Base-by-base conservation (phyloP, 768 basidiomycete species). In the Mycena polygramma region DNA sequence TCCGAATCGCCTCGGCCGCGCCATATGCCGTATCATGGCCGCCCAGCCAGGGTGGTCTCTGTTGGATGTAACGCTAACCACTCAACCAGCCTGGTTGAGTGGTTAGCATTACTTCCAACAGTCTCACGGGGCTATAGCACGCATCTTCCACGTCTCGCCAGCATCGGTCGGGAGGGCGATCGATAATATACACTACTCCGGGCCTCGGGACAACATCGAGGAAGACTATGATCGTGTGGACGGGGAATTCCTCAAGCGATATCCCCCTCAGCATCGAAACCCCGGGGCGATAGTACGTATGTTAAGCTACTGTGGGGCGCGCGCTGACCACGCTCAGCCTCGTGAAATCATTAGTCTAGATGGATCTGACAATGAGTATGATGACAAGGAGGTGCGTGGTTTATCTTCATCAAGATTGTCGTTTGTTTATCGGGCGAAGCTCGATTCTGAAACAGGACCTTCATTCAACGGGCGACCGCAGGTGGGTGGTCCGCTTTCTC, bases 11-110 rank as follows among this genome's bases (percentile, higher is more conserved):
- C 30, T 14, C 19, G 65, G 65, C 0, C 57, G 65, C 9, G 65
- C 65, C 0, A 66, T 66, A 11, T 68, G 66, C 9, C 58, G 66
- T 2, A 55, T 68, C 15, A 54, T 49, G 15, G 13, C n/a, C 41
- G 14, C 58, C 2, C 51, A 46, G 5, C 30, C 30, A 30, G 35
- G 22, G 0, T 68, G 66, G 66, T 8, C n/a, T n/a, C n/a, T n/a
- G n/a, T n/a, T n/a, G n/a, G n/a, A n/a, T n/a, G n/a, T n/a, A n/a
- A n/a, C n/a, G n/a, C n/a, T n/a, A n/a, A n/a, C n/a, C n/a, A n/a
- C n/a, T n/a, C n/a, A n/a, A n/a, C n/a, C n/a, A n/a, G n/a, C n/a
- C n/a, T n/a, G n/a, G n/a, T n/a, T n/a, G n/a, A n/a, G n/a, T n/a
- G n/a, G n/a, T n/a, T n/a, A n/a, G n/a, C n/a, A n/a, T n/a, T n/a